These are phyloP conservation scores for Hyaloscypha variabilis DNA, from an alignment of 495 filamentous ascomycete species.

Conservation along the genomic window DNA sequence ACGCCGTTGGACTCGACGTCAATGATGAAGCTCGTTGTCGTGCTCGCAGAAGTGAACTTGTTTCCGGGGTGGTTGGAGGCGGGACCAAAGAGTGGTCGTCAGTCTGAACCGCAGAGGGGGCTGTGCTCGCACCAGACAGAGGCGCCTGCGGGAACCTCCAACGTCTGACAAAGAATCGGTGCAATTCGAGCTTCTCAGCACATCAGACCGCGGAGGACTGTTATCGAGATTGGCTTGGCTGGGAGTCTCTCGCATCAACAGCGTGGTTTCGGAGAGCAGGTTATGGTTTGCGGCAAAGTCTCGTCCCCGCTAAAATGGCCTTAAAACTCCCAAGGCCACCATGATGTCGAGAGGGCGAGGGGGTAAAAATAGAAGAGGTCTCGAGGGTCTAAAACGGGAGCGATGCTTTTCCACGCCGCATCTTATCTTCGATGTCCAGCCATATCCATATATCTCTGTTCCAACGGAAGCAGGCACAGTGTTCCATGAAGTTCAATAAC, in stretches of 20 bases:
- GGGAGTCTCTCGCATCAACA: constrained; percentile 9
- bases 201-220: constrained; percentile 12
- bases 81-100: constrained; percentile 25
- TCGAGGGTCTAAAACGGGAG: constrained; percentile 8
- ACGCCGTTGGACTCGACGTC: constrained; percentile 24
- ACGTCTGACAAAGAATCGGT: constrained; percentile 20
- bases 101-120: constrained; percentile 20
- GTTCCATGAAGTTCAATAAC: neutral
- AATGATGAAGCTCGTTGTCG: constrained; percentile 34
- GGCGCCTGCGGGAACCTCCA: constrained; percentile 23
- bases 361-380: neutral
- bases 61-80: constrained; percentile 14
- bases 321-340: neutral
- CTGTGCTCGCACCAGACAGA: constrained; percentile 25
- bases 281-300: constrained; percentile 8
- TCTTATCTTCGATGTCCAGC: neutral
- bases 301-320: constrained; percentile 14
- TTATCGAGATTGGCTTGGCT: neutral
- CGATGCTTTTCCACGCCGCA: neutral
- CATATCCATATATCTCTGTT: neutral
- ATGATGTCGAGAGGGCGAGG: neutral
- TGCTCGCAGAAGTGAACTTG: constrained; percentile 12
- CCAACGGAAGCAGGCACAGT: neutral
- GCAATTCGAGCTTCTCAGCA: constrained; percentile 14
- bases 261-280: constrained; percentile 4